Conservation (phyloP, 108 stramenopile species). For the Pelagomonas calceolata region DNA sequence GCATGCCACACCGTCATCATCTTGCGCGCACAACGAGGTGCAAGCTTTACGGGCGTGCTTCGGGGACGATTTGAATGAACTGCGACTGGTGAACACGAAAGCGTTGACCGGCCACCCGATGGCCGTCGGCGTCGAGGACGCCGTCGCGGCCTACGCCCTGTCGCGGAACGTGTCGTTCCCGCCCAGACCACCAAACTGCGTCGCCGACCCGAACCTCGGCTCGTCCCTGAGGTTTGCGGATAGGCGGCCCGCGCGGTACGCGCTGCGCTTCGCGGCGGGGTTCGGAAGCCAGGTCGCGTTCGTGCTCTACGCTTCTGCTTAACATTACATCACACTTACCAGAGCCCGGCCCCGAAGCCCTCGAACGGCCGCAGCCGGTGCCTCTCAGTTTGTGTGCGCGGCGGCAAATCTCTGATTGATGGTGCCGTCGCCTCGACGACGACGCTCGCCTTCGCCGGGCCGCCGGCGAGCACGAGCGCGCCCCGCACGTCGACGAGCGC, state of each 20-base stretch:
- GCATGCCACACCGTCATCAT: constrained; percentile 72
- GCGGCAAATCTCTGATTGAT: no score
- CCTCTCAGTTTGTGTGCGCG: no score
- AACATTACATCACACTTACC: no score
- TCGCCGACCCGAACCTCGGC: no score
- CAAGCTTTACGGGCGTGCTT: constrained; percentile 73
- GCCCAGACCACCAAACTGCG: no score
- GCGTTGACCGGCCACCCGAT: constrained; percentile 92
- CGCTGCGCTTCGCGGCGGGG: constrained; percentile 87
- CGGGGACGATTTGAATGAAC: constrained; percentile 69
- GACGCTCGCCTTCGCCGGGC: no score
- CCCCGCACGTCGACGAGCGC: no score
- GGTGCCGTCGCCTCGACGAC: no score
- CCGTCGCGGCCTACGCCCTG: constrained; percentile 51
- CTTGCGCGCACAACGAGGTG: constrained; percentile 85
- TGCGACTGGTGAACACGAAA: constrained; percentile 87
- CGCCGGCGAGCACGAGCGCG: no score
- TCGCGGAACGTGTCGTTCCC: neutral
- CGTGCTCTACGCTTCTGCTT: constrained; percentile 72
- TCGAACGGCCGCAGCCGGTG: no score
- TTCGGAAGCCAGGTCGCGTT: constrained; percentile 92
- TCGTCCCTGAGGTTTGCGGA: no score
- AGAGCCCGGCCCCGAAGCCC: no score
- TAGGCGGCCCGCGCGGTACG: constrained; percentile 41
- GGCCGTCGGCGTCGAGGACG: constrained; percentile 94